Conservation (phyloP, 345 rosid genomes). For the Cardamine occulta region DNA sequence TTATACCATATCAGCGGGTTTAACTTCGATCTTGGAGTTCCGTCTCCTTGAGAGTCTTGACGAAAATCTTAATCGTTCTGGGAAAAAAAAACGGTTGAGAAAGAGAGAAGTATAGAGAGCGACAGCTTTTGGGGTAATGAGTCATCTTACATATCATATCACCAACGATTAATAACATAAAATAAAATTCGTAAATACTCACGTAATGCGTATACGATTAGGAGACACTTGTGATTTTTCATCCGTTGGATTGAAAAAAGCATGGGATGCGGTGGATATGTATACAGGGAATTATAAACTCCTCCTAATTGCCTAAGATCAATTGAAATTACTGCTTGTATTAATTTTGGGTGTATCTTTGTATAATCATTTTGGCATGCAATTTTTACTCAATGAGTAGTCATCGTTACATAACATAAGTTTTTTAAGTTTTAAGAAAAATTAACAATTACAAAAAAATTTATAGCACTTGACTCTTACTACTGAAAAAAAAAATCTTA, state of each 20-base stretch:
- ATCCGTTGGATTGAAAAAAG: conserved; percentile 20
- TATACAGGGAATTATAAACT: neutral
- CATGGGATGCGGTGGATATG: neutral
- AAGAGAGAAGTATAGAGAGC: conserved; percentile 39
- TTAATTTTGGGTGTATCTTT: no score
- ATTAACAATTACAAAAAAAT: no score
- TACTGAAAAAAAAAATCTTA: no score
- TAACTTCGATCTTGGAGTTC: conserved; percentile 70
- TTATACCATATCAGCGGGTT: conserved; percentile 59
- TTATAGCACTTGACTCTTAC: no score
- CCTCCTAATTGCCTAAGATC: neutral
- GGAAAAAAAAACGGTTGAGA: conserved; percentile 16
- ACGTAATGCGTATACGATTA: neutral
- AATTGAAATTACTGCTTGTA: conserved; percentile 12
- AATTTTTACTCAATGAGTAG: no score
- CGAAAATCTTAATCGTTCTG: conserved; percentile 68
- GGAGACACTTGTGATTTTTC: neutral
- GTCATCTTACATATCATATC: conserved; percentile 30
- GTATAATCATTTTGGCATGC: no score
- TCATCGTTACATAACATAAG: no score
- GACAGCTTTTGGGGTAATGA: conserved; percentile 28
- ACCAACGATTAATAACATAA: conserved; percentile 9
- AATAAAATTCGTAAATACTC: neutral
- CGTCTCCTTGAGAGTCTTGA: conserved; percentile 75
- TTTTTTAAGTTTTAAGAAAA: no score